Percentiles rank a stretch among this genome's conserved stretches.
These are phyloP conservation scores for Candida hispaniensis DNA, from an alignment of 805 yeast species.

Conservation along the genomic window DNA sequence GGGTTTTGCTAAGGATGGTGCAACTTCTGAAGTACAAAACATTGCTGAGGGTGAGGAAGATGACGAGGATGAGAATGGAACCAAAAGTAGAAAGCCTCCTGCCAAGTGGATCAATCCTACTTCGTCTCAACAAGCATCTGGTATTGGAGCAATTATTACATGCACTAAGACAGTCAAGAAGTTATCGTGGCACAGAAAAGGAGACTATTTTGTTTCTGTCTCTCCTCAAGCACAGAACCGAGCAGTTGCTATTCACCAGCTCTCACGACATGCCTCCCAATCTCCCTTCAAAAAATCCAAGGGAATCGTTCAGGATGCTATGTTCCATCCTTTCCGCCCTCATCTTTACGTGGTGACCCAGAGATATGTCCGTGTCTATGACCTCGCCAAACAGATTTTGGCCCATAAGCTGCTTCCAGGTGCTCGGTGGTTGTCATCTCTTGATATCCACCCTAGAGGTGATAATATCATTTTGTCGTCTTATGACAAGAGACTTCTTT, in stretches of 20 bases:
- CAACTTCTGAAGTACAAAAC: constrained; percentile 25
- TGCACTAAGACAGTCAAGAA: constrained; percentile 59
- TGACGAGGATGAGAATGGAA: constrained; percentile 28
- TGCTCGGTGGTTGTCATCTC: constrained; percentile 84
- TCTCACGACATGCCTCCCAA: constrained; percentile 88
- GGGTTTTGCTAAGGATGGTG: constrained; percentile 52
- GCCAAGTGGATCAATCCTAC: constrained; percentile 81
- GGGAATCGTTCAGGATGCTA: constrained; percentile 92
- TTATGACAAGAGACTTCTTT: constrained; percentile 85
- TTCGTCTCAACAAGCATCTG: constrained; percentile 45
- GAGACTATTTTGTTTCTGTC: constrained; percentile 94
- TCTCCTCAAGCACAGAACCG: constrained; percentile 86
- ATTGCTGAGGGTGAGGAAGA: constrained; percentile 26
- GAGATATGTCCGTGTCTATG: constrained; percentile 82
- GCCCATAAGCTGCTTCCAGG: constrained; percentile 86
- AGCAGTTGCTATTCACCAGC: constrained; percentile 86
- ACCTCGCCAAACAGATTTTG: constrained; percentile 73
- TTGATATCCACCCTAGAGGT: constrained; percentile 94
- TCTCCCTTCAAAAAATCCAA: constrained; percentile 88
- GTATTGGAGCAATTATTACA: constrained; percentile 64
- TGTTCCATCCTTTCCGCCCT: constrained; percentile 94
- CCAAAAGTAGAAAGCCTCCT: constrained; percentile 35
- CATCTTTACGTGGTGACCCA: constrained; percentile 90
- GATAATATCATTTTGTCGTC: constrained; percentile 89
- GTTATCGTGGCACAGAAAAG: constrained; percentile 91